Conservation (phyloP, 2,329 filamentous ascomycete genomes). For the Fonsecaea multimorphosa region DNA sequence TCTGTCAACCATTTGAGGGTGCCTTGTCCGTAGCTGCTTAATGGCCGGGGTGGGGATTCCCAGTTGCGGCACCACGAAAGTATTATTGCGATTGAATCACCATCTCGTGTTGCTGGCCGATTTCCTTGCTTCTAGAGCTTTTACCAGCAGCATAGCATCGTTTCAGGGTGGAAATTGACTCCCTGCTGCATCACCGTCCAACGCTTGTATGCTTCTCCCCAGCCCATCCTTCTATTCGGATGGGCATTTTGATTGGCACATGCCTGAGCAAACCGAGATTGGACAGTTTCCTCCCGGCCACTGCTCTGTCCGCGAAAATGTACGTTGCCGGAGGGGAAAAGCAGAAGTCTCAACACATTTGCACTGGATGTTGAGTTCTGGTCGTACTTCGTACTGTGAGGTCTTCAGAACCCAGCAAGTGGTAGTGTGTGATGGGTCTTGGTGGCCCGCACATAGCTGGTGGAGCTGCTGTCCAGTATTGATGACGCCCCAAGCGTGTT, state of each 20-base stretch:
- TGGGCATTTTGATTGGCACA: neutral
- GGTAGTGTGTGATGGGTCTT: neutral
- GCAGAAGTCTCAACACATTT: neutral
- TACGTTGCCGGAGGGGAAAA: neutral
- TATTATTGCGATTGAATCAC: neutral
- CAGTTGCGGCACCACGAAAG: neutral
- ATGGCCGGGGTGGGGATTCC: neutral
- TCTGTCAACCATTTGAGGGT: neutral
- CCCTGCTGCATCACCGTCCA: neutral
- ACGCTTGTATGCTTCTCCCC: neutral
- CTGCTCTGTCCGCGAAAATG: neutral
- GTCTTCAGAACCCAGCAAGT: neutral
- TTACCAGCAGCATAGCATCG: neutral
- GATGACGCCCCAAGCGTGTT: neutral
- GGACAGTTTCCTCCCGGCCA: neutral
- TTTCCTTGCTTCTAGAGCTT: neutral
- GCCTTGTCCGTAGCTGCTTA: neutral
- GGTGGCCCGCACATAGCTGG: neutral
- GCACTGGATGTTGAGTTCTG: neutral
- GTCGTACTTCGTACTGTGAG: neutral
- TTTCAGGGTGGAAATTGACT: neutral
- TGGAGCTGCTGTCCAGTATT: neutral
- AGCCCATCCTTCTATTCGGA: neutral
- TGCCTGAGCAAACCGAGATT: neutral
- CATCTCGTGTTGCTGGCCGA: neutral